Conservation (phyloP, 2,329 filamentous ascomycete genomes). For the Aspergillus fructus region DNA sequence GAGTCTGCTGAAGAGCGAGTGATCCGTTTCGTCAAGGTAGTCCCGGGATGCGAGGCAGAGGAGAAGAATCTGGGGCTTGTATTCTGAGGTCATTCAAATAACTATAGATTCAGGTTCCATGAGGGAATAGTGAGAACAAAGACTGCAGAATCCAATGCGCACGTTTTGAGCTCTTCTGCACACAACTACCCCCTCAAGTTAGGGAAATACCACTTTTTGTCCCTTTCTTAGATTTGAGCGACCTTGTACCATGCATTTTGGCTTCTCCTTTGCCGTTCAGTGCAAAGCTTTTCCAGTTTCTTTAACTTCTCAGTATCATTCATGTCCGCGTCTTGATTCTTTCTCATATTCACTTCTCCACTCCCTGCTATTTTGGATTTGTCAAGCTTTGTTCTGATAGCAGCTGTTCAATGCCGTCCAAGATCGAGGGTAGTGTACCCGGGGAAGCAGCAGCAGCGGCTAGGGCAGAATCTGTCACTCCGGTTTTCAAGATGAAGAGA, state of each 20-base stretch:
- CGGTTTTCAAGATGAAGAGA: constrained; percentile 22
- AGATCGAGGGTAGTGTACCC: neutral
- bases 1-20: too few relatives aligned
- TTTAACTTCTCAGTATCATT: neutral
- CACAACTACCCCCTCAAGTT: neutral
- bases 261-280: neutral
- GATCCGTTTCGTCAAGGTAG: too few relatives aligned
- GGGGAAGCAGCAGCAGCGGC: neutral
- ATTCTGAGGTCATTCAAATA: too few relatives aligned
- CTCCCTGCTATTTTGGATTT: neutral
- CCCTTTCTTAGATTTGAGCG: neutral
- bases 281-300: neutral
- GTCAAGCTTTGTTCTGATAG: neutral
- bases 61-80: too few relatives aligned
- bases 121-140: neutral
- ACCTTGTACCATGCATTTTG: neutral
- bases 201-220: neutral
- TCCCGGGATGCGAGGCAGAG: too few relatives aligned
- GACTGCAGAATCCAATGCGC: neutral
- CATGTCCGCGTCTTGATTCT: neutral
- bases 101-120: neutral
- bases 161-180: neutral
- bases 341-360: neutral
- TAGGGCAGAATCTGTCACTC: neutral
- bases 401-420: constrained; percentile 7